phyloP scores from a whole-genome alignment of 2,329 filamentous ascomycete species.

The Chrysoporthe austroafricana region DNA sequence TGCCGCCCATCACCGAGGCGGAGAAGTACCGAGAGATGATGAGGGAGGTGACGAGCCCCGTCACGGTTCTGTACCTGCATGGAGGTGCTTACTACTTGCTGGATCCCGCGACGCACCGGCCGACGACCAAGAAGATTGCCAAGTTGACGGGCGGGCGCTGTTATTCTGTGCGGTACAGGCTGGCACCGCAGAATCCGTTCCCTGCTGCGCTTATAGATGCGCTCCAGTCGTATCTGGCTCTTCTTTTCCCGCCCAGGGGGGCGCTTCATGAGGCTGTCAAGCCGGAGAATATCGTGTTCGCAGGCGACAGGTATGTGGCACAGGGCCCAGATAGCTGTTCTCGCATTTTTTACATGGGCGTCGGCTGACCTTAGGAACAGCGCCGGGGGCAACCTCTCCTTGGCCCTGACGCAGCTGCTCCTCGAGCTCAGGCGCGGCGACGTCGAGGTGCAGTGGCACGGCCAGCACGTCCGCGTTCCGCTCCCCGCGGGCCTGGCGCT shows the following conservation, averaged over 20 bases:
- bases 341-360: no score
- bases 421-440: constrained; percentile 61
- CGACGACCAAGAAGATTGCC: constrained; percentile 62
- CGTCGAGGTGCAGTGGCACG: constrained; percentile 62
- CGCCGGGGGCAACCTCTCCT: constrained; percentile 72
- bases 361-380: constrained; percentile 40
- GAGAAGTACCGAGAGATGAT: constrained; percentile 70
- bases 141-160: constrained; percentile 68
- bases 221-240: constrained; percentile 70
- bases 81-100: constrained; percentile 76
- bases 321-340: no score
- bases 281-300: constrained; percentile 69
- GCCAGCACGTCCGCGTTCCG: constrained; percentile 59
- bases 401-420: constrained; percentile 70
- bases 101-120: constrained; percentile 70
- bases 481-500: constrained; percentile 68
- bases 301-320: constrained; percentile 64
- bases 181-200: constrained; percentile 76
- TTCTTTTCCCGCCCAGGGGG: constrained; percentile 72
- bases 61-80: constrained; percentile 75
- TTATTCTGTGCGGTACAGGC: constrained; percentile 74
- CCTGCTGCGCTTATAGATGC: constrained; percentile 75
- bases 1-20: constrained; percentile 62
- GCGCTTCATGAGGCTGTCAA: constrained; percentile 69
- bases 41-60: constrained; percentile 64